Evolutionary conservation across 1,284 basidiomycete species (phyloP).

Genomic region (Puccinia coronata): DNA sequence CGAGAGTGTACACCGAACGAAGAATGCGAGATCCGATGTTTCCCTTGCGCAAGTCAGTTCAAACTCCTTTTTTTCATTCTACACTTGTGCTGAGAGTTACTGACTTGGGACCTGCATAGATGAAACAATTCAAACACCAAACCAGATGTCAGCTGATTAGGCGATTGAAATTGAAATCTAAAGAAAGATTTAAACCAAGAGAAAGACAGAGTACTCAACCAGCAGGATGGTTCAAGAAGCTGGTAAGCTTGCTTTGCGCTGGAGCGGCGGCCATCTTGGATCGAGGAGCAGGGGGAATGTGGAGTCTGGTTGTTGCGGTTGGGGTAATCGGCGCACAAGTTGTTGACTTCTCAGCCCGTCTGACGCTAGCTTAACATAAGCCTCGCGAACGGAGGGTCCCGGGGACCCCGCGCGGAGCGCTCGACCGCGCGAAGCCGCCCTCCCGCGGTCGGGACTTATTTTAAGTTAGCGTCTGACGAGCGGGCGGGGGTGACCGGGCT

Average conservation of each 20-base stretch:
- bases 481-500: no score
- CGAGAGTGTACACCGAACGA: background rate
- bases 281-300: no score
- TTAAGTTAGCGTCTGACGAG: no score
- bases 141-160: background rate
- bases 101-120: conserved; percentile 18
- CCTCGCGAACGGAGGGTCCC: no score
- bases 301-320: no score
- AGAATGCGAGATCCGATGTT: background rate
- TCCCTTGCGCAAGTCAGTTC: background rate
- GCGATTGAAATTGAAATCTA: background rate
- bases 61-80: background rate
- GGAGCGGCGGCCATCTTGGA: conserved; percentile 33
- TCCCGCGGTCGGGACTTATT: no score
- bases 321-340: no score
- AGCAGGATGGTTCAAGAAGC: conserved; percentile 41
- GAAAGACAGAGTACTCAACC: conserved; percentile 19
- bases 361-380: no score
- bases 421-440: no score
- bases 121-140: no score
- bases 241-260: conserved; percentile 22
- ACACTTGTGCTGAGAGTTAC: background rate
- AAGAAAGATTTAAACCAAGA: background rate
- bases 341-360: no score
- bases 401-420: no score